Conservation (phyloP, 2,329 filamentous ascomycete species). For the Fusarium irregulare region DNA sequence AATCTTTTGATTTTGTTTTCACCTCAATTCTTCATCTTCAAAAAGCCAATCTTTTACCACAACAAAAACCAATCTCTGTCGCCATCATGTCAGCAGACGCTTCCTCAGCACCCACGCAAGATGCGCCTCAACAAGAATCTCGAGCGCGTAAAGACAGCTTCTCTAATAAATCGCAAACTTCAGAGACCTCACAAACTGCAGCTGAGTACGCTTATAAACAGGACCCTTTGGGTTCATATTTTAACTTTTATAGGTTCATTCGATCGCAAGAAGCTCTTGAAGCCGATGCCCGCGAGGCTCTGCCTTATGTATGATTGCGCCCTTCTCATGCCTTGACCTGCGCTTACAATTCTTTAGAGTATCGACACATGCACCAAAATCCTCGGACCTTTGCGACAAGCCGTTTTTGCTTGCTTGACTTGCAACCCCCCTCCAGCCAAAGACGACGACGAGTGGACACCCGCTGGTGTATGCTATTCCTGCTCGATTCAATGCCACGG, state of each 20-base stretch:
- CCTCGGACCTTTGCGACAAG: slow-evolving; percentile 89
- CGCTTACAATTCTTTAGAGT: slow-evolving; percentile 67
- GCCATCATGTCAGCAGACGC: slow-evolving; percentile 55
- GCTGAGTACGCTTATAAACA: slow-evolving; percentile 66
- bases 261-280: slow-evolving; percentile 90
- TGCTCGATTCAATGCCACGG: slow-evolving; percentile 98
- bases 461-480: slow-evolving; percentile 92
- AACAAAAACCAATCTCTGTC: background rate
- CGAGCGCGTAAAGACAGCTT: slow-evolving; percentile 66
- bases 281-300: slow-evolving; percentile 91
- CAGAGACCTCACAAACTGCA: slow-evolving; percentile 76
- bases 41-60: background rate
- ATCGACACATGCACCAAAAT: slow-evolving; percentile 93
- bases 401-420: slow-evolving; percentile 90
- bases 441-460: slow-evolving; percentile 60
- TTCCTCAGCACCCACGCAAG: slow-evolving; percentile 41
- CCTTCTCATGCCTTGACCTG: slow-evolving; percentile 2
- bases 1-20: background rate
- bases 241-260: slow-evolving; percentile 74
- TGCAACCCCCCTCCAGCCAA: slow-evolving; percentile 84
- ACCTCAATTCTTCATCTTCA: background rate
- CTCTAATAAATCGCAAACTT: slow-evolving; percentile 66
- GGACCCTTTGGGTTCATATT: background rate
- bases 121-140: slow-evolving; percentile 39
- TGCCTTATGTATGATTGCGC: slow-evolving; percentile 80